A percentile compares a stretch with the other conserved stretches of the same genome.
These are phyloP conservation scores for Aspergillus udagawae DNA, from an alignment of 2,329 filamentous ascomycete genomes.

Conservation along the genomic window DNA sequence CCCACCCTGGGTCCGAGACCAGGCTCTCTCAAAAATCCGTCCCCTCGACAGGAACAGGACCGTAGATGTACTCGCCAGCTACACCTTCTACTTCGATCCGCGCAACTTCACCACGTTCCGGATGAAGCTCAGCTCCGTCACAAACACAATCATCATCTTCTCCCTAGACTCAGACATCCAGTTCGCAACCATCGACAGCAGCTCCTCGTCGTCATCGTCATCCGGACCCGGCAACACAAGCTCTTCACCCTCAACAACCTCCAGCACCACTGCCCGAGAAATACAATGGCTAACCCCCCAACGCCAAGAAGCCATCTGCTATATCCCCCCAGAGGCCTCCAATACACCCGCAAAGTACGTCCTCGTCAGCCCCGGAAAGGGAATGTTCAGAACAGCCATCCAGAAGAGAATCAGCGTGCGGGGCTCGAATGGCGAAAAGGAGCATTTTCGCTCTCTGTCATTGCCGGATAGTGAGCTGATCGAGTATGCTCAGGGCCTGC, in stretches of 20 bases:
- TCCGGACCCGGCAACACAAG: constrained; percentile 5
- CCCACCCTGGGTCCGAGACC: constrained; percentile 19
- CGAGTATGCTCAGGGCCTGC: constrained; percentile 27
- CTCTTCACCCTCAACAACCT: neutral
- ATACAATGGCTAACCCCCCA: constrained; percentile 24
- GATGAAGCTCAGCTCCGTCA: constrained; percentile 25
- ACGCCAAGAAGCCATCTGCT: constrained; percentile 20
- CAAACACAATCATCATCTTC: constrained; percentile 28
- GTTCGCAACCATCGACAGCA: constrained; percentile 19
- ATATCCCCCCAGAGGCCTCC: constrained; percentile 7
- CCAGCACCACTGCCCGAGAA: neutral
- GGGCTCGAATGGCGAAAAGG: constrained; percentile 17
- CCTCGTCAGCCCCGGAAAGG: constrained; percentile 23
- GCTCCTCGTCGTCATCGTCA: neutral
- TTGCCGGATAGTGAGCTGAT: constrained; percentile 24
- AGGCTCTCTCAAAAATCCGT: constrained; percentile 24
- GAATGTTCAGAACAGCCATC: constrained; percentile 23
- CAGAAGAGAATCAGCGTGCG: constrained; percentile 24
- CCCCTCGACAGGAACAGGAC: constrained; percentile 10
- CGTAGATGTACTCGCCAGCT: constrained; percentile 20
- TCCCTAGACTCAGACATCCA: constrained; percentile 24
- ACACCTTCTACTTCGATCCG: constrained; percentile 28
- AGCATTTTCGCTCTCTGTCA: constrained; percentile 18
- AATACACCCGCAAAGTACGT: constrained; percentile 19
- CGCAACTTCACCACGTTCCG: constrained; percentile 32